Percentiles rank a stretch among this genome's conserved stretches.
Conservation (phyloP, 805 yeast genomes). For the Myxozyma geophila region DNA sequence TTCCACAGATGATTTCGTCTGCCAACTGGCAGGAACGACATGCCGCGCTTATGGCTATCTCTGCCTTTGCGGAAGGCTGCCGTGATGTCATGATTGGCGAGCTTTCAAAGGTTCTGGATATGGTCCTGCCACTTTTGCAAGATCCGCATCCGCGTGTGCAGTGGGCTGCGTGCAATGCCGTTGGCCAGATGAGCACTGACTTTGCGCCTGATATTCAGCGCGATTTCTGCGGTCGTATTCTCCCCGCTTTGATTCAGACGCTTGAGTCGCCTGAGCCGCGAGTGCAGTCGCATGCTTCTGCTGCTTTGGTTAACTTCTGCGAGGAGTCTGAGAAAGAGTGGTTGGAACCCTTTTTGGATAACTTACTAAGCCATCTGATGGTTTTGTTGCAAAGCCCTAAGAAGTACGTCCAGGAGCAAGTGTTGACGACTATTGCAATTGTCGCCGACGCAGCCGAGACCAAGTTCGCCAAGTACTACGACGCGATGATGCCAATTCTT, state of each 20-base stretch:
- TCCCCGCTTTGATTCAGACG: conserved; percentile 87
- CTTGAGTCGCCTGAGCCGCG: conserved; percentile 75
- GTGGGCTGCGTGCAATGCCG: conserved; percentile 94
- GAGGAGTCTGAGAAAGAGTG: conserved; percentile 88
- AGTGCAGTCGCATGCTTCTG: conserved; percentile 98
- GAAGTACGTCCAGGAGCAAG: conserved; percentile 96
- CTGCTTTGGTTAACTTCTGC: conserved; percentile 93
- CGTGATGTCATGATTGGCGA: conserved; percentile 82
- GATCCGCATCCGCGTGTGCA: conserved; percentile 95
- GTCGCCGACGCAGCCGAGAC: conserved; percentile 95
- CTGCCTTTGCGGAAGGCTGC: conserved; percentile 98
- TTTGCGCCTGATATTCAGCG: conserved; percentile 81
- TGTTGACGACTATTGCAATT: conserved; percentile 91
- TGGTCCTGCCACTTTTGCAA: conserved; percentile 80
- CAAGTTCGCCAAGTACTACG: conserved; percentile 88
- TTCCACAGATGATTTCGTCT: conserved; percentile 81
- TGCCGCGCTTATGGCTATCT: conserved; percentile 95
- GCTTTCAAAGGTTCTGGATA: conserved; percentile 77
- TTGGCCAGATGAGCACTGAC: conserved; percentile 97
- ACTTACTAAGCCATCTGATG: conserved; percentile 71
- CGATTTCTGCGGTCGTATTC: conserved; percentile 73
- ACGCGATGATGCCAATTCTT: conserved; percentile 88
- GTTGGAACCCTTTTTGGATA: conserved; percentile 91
- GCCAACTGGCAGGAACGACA: conserved; percentile 91
- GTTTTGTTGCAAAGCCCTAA: conserved; percentile 81